Evolutionary conservation across 371 early-diverging fungal species (phyloP).

Genomic region (Mortierella polycephala): DNA sequence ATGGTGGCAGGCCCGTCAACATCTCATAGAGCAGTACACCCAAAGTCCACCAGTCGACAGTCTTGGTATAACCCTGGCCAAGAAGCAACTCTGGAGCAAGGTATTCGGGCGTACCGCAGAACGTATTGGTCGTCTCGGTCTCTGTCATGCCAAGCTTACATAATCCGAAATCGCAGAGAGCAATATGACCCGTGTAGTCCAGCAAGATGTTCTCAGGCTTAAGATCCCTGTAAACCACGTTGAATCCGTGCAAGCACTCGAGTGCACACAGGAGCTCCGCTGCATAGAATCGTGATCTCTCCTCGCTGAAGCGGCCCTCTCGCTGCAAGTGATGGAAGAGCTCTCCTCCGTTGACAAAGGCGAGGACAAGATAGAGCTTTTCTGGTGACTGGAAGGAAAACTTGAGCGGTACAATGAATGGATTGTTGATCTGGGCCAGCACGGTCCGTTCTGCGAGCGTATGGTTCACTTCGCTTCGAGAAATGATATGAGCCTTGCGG

Average conservation of each 20-base stretch:
- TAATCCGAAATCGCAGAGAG: conserved; percentile 97
- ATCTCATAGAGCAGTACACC: conserved; percentile 98
- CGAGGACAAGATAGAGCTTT: conserved; percentile 95
- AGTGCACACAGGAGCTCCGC: conserved; percentile 84
- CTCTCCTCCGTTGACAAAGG: conserved; percentile 97
- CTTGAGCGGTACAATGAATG: conserved; percentile 90
- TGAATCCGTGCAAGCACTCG: conserved; percentile 90
- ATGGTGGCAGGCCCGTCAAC: conserved; percentile 95
- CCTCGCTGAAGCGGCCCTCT: conserved; percentile 89
- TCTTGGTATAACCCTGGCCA: conserved; percentile 94
- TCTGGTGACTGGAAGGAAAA: conserved; percentile 90
- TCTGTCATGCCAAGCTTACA: conserved; percentile 97
- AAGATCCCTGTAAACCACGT: conserved; percentile 90
- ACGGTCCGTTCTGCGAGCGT: conserved; percentile 92
- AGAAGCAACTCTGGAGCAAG: conserved; percentile 97
- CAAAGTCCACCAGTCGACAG: conserved; percentile 98
- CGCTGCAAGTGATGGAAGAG: conserved; percentile 95
- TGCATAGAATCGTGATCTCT: conserved; percentile 88
- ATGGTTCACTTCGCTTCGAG: conserved; percentile 88
- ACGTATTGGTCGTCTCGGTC: conserved; percentile 92
- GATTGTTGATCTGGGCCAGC: conserved; percentile 84
- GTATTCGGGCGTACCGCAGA: conserved; percentile 99
- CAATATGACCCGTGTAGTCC: conserved; percentile 96
- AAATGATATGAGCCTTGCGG: conserved; percentile 94
- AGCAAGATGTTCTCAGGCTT: conserved; percentile 97